These are phyloP conservation scores for Chaetomium sp. DNA, from an alignment of 2,329 filamentous ascomycete genomes.

Conservation along the genomic window DNA sequence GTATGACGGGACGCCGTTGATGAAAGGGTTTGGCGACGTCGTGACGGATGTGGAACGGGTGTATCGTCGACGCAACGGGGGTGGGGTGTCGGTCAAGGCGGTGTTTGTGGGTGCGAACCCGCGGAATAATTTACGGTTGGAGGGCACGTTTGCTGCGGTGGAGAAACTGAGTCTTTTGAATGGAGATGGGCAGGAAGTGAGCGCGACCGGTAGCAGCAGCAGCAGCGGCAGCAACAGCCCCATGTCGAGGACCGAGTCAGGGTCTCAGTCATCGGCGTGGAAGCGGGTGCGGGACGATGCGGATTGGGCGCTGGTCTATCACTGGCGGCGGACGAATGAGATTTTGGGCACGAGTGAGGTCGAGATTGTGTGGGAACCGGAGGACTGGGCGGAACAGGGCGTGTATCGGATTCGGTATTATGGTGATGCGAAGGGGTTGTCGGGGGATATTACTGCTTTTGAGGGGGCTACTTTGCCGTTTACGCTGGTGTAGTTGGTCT, in stretches of 20 bases:
- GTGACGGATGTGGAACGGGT: slow-evolving; percentile 44
- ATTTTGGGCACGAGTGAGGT: slow-evolving; percentile 72
- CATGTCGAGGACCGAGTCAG: too few relatives aligned
- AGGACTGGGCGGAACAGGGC: slow-evolving; percentile 51
- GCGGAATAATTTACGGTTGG: slow-evolving; percentile 76
- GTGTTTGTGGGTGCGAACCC: slow-evolving; percentile 85
- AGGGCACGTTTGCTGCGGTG: slow-evolving; percentile 69
- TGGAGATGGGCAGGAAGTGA: slow-evolving; percentile 24
- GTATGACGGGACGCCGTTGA: slow-evolving; percentile 59
- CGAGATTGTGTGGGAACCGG: slow-evolving; percentile 73
- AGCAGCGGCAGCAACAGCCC: too few relatives aligned
- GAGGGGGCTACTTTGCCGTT: slow-evolving; percentile 59
- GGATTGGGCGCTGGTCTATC: slow-evolving; percentile 79
- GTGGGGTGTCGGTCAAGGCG: slow-evolving; percentile 44
- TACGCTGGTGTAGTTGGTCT: slow-evolving; percentile 26
- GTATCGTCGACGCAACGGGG: slow-evolving; percentile 54
- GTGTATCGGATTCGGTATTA: slow-evolving; percentile 77
- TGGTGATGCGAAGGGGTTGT: slow-evolving; percentile 67
- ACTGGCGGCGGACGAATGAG: slow-evolving; percentile 67
- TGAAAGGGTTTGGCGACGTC: slow-evolving; percentile 65
- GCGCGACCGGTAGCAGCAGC: too few relatives aligned
- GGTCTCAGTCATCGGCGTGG: slow-evolving; percentile 43
- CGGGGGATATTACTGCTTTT: slow-evolving; percentile 59
- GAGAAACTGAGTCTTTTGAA: slow-evolving; percentile 48
- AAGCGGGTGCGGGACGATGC: slow-evolving; percentile 59